phyloP scores from a whole-genome alignment of 2,329 filamentous ascomycete genomes.

The Cladosporium sp. region DNA sequence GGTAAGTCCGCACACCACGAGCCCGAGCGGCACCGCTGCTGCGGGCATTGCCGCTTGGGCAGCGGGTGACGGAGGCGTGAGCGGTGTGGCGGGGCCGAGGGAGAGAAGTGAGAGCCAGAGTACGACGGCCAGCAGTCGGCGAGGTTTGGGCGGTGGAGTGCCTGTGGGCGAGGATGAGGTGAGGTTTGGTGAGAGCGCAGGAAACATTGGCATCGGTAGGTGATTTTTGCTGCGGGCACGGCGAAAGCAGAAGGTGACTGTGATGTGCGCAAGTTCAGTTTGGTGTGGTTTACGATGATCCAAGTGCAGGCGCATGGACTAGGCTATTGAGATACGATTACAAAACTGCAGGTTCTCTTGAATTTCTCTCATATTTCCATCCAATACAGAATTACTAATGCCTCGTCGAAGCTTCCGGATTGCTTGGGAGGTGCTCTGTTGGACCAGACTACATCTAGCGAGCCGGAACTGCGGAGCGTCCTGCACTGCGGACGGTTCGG shows the following conservation, averaged over 20 bases:
- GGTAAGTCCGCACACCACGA: neutral
- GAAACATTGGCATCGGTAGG: constrained; percentile 22
- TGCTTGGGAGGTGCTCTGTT: too few species aligned
- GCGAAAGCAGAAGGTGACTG: too few species aligned
- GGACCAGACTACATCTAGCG: too few species aligned
- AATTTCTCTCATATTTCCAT: too few species aligned
- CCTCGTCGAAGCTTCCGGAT: too few species aligned
- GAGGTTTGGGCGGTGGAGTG: constrained; percentile 14
- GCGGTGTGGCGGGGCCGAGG: constrained; percentile 29
- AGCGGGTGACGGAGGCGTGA: constrained; percentile 23
- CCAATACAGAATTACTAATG: too few species aligned
- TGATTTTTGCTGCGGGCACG: neutral
- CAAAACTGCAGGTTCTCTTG: neutral
- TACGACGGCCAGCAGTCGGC: constrained; percentile 29
- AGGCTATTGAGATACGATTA: neutral
- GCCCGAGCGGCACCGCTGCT: neutral
- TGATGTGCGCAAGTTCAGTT: too few species aligned
- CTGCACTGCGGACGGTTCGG: too few species aligned
- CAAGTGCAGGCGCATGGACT: neutral
- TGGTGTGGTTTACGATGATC: neutral
- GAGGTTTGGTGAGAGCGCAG: constrained; percentile 32
- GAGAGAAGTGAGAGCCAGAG: constrained; percentile 33
- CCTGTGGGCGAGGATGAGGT: constrained; percentile 27
- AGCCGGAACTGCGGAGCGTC: too few species aligned
- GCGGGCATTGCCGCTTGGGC: constrained; percentile 26